A percentile compares a stretch with the other conserved stretches of the same genome.
Evolutionary conservation across 495 filamentous ascomycete species (phyloP).

Genomic region (Neohortaea acidophila): DNA sequence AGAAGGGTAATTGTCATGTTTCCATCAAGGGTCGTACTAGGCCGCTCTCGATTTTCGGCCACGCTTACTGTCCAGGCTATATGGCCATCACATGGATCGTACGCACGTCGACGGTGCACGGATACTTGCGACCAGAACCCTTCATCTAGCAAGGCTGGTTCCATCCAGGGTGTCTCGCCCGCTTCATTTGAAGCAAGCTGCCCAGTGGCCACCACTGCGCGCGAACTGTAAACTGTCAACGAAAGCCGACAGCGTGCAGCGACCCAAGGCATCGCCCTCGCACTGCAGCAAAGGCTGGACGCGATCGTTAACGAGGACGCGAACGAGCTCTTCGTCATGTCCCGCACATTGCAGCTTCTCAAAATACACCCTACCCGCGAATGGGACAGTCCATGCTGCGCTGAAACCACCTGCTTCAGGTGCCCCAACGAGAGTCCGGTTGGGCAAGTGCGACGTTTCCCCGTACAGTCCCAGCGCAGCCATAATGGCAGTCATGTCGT

Average conservation of each 20-base stretch:
- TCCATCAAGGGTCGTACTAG: no score
- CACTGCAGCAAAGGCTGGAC: slow-evolving; percentile 58
- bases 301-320: slow-evolving; percentile 67
- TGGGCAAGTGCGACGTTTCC: slow-evolving; percentile 27
- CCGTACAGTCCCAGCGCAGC: slow-evolving; percentile 56
- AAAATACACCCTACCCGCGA: slow-evolving; percentile 60
- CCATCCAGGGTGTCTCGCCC: neutral
- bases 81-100: no score
- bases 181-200: slow-evolving; percentile 44
- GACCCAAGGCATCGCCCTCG: slow-evolving; percentile 46
- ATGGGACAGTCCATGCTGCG: slow-evolving; percentile 63
- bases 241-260: slow-evolving; percentile 50
- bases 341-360: slow-evolving; percentile 63
- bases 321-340: slow-evolving; percentile 42
- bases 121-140: no score
- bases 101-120: no score
- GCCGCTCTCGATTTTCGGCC: no score
- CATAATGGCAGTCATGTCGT: slow-evolving; percentile 59
- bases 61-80: no score
- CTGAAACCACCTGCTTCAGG: slow-evolving; percentile 42
- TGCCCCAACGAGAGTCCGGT: slow-evolving; percentile 32
- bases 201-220: slow-evolving; percentile 53
- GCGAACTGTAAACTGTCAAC: slow-evolving; percentile 59
- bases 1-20: no score
- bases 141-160: no score